Evolutionary conservation across 768 basidiomycete genomes (phyloP).

Genomic region (Tylopilus plumbeoviolaceoides): DNA sequence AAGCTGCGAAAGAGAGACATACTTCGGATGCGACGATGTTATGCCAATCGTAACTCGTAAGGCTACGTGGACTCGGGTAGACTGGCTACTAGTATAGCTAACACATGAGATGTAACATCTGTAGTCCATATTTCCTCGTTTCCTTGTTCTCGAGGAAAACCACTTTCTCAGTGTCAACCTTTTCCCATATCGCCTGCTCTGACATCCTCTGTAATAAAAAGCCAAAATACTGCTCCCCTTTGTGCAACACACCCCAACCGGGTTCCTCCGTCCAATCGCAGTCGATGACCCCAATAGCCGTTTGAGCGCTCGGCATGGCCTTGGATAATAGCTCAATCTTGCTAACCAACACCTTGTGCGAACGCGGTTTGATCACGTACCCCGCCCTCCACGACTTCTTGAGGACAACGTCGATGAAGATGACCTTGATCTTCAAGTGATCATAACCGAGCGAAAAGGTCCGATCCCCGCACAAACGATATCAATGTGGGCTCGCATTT

Average conservation of each 20-base stretch:
- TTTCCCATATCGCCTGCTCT: neutral
- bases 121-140: neutral
- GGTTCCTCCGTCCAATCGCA: slow-evolving; percentile 1
- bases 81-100: neutral
- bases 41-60: too few species aligned
- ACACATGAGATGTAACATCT: neutral
- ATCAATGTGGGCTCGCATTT: neutral
- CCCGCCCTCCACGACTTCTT: neutral
- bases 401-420: neutral
- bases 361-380: neutral
- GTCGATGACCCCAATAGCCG: slow-evolving; percentile 1
- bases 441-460: slow-evolving; percentile 1
- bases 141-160: neutral
- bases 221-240: neutral
- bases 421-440: slow-evolving; percentile 5
- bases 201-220: neutral
- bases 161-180: slow-evolving; percentile 2
- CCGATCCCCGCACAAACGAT: slow-evolving; percentile 2
- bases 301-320: neutral
- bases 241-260: neutral
- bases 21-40: too few species aligned
- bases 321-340: neutral
- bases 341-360: neutral
- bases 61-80: too few species aligned
- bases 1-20: too few species aligned